phyloP scores from a whole-genome alignment of 2,329 filamentous ascomycete genomes.

The Didymella exigua region DNA sequence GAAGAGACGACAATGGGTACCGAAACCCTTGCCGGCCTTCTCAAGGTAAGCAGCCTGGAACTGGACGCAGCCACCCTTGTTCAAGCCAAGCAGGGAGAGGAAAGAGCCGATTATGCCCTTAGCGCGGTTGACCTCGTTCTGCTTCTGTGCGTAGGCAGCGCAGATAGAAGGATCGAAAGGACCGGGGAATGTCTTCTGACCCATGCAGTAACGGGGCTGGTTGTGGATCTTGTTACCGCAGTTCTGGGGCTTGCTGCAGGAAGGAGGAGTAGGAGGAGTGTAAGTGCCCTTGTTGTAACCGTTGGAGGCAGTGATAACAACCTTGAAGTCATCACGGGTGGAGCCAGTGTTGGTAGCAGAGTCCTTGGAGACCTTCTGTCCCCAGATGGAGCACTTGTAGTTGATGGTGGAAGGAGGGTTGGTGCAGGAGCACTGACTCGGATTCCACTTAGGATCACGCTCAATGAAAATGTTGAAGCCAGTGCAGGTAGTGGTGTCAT shows the following conservation, averaged over 20 bases:
- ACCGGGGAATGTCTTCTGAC: slow-evolving; percentile 34
- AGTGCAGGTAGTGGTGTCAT: slow-evolving; percentile 25
- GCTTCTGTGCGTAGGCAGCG: slow-evolving; percentile 31
- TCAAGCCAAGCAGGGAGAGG: slow-evolving; percentile 25
- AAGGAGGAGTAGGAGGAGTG: slow-evolving; percentile 28
- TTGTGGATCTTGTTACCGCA: slow-evolving; percentile 31
- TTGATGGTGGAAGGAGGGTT: slow-evolving; percentile 26
- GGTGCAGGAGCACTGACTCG: slow-evolving; percentile 31
- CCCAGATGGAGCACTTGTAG: slow-evolving; percentile 36
- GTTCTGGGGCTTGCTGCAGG: slow-evolving; percentile 30
- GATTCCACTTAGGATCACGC: slow-evolving; percentile 34
- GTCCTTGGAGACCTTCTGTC: slow-evolving; percentile 26
- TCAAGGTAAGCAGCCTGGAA: slow-evolving; percentile 34
- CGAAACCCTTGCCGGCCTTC: slow-evolving; percentile 29
- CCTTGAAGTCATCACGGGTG: slow-evolving; percentile 32
- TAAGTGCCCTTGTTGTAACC: slow-evolving; percentile 37
- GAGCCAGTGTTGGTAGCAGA: slow-evolving; percentile 29
- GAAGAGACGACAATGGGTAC: slow-evolving; percentile 37
- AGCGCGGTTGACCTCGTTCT: slow-evolving; percentile 30
- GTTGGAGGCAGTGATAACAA: slow-evolving; percentile 42
- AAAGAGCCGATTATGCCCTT: slow-evolving; percentile 21
- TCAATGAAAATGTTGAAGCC: slow-evolving; percentile 38
- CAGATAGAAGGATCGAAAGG: slow-evolving; percentile 33
- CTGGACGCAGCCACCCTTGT: slow-evolving; percentile 32
- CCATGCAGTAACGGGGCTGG: slow-evolving; percentile 34